Conservation (phyloP, 495 filamentous ascomycete species). For the Penicillium daleae region DNA sequence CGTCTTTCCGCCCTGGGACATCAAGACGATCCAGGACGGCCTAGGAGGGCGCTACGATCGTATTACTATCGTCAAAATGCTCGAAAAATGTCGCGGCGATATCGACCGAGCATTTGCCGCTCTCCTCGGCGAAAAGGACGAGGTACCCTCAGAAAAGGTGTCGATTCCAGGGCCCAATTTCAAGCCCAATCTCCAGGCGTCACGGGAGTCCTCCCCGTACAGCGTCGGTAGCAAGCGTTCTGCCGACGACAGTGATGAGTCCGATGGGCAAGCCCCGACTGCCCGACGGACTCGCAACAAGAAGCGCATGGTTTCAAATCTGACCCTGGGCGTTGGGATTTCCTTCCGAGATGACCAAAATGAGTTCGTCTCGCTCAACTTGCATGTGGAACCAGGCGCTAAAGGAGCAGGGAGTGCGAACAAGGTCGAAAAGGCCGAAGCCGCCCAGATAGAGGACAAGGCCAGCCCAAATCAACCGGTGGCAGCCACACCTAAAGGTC, state of each 20-base stretch:
- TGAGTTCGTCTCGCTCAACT: constrained; percentile 49
- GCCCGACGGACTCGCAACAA: constrained; percentile 38
- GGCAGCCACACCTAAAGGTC: constrained; percentile 4
- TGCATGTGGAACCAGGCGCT: constrained; percentile 34
- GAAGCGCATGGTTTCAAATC: constrained; percentile 45
- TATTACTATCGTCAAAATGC: constrained; percentile 56
- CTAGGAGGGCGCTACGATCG: constrained; percentile 60
- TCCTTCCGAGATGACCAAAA: constrained; percentile 49
- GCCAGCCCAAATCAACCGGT: constrained; percentile 18
- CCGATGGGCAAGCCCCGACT: constrained; percentile 38
- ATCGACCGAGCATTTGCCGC: constrained; percentile 62
- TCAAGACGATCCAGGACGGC: constrained; percentile 59
- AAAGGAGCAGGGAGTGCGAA: constrained; percentile 20
- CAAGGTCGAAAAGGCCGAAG: constrained; percentile 8
- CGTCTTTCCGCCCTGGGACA: constrained; percentile 59
- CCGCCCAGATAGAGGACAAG: background rate
- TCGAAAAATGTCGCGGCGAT: constrained; percentile 64
- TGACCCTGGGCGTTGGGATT: constrained; percentile 51
- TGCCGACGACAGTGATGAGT: constrained; percentile 49
- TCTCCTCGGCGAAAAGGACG: constrained; percentile 56
- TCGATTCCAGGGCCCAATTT: constrained; percentile 32
- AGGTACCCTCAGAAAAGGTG: constrained; percentile 31
- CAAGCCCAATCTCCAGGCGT: constrained; percentile 44
- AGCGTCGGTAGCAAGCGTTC: constrained; percentile 55
- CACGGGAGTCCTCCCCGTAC: constrained; percentile 49